phyloP scores from a whole-genome alignment of 192 early-diverging fungal genomes.

The Coemansia sp. region DNA sequence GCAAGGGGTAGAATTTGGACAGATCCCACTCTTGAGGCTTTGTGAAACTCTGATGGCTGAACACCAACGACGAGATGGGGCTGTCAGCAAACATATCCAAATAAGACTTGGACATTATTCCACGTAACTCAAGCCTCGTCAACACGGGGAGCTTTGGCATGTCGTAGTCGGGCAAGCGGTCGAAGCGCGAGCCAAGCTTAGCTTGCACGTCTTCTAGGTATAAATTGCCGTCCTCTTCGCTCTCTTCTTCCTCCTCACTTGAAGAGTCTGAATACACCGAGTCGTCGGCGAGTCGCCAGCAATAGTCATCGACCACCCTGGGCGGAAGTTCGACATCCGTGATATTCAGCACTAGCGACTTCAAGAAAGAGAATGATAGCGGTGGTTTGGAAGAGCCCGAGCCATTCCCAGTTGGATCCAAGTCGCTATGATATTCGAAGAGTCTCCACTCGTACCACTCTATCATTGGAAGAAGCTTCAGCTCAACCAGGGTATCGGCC shows the following conservation, averaged over 20 bases:
- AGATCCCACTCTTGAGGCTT: neutral
- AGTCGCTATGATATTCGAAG: neutral
- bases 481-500: neutral
- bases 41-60: neutral
- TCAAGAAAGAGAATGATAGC: neutral
- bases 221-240: too few relatives aligned
- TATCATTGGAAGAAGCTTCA: neutral
- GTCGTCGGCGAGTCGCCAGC: too few relatives aligned
- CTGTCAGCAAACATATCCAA: neutral
- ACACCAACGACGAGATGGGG: neutral
- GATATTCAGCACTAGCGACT: neutral
- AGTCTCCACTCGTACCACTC: neutral
- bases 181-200: too few relatives aligned
- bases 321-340: too few relatives aligned
- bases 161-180: too few relatives aligned
- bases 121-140: neutral
- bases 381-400: neutral
- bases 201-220: rapidly evolving
- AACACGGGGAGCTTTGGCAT: neutral
- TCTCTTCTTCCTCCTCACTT: too few relatives aligned
- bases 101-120: neutral
- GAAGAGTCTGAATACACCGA: too few relatives aligned
- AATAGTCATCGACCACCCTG: neutral
- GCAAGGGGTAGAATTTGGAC: neutral
- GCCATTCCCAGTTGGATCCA: neutral